Evolutionary conservation across 139 green algal species (phyloP).

Genomic region (Chlorella vulgaris): DNA sequence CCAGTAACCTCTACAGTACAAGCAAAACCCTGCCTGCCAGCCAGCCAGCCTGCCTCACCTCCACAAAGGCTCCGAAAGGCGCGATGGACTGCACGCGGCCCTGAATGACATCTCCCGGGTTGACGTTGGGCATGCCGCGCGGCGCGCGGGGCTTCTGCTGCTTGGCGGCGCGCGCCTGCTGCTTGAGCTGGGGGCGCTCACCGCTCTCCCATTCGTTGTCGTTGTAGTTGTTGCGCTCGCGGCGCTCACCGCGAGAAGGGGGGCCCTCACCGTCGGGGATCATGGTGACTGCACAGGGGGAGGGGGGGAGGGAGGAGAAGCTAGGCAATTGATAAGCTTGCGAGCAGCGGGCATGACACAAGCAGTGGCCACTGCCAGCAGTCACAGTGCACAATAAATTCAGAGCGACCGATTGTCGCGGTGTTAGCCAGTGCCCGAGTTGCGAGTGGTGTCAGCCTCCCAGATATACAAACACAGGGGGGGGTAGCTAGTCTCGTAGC

Average conservation of each 20-base stretch:
- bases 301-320: background rate
- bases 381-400: no score
- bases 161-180: conserved; percentile 16
- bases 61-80: conserved; percentile 75
- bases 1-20: no score
- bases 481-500: background rate
- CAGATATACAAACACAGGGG: no score
- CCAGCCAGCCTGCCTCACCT: conserved; percentile 38
- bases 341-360: no score
- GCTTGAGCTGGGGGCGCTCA: conserved; percentile 23
- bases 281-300: conserved; percentile 51
- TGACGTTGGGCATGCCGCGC: conserved; percentile 35
- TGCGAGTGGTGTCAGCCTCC: no score
- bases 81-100: conserved; percentile 57
- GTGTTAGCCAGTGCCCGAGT: no score
- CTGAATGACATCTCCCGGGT: conserved; percentile 56
- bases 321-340: no score
- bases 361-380: no score
- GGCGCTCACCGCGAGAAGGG: conserved; percentile 3
- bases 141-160: background rate
- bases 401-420: no score
- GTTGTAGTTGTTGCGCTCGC: conserved; percentile 51
- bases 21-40: background rate
- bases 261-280: conserved; percentile 39
- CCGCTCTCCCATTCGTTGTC: background rate